Evolutionary conservation across 306 rosid genomes (phyloP).

Genomic region (Cyclanthera cordifolia): DNA sequence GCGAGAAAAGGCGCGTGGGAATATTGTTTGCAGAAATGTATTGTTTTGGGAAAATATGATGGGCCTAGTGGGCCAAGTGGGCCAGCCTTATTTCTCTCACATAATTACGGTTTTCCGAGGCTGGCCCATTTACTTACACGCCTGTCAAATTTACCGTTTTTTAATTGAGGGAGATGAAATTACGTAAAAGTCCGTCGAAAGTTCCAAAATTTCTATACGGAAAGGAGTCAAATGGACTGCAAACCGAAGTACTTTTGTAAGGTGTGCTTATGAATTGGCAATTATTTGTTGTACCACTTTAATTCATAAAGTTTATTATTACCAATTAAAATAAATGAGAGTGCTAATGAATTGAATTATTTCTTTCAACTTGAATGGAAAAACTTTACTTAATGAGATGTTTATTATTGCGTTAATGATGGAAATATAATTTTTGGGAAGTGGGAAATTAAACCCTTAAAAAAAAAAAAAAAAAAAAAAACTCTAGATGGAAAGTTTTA

Average conservation of each 20-base stretch:
- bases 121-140: too few relatives aligned
- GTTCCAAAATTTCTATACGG: background rate
- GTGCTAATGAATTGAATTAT: background rate
- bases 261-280: too few relatives aligned
- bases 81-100: too few relatives aligned
- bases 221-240: too few relatives aligned
- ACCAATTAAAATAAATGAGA: too few relatives aligned
- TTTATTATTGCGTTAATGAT: background rate
- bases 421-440: background rate
- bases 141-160: background rate
- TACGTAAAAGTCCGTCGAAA: background rate
- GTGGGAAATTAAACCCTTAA: too few relatives aligned
- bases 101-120: background rate
- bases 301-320: too few relatives aligned
- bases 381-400: background rate
- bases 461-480: too few relatives aligned
- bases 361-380: background rate
- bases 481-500: too few relatives aligned
- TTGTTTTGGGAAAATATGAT: background rate
- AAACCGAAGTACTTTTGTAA: background rate
- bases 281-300: too few relatives aligned
- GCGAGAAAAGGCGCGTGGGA: constrained; percentile 8
- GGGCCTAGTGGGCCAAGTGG: background rate
- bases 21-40: background rate
- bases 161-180: background rate